Base-by-base conservation (phyloP, 805 yeast species). In the Wickerhamomyces bovis region DNA sequence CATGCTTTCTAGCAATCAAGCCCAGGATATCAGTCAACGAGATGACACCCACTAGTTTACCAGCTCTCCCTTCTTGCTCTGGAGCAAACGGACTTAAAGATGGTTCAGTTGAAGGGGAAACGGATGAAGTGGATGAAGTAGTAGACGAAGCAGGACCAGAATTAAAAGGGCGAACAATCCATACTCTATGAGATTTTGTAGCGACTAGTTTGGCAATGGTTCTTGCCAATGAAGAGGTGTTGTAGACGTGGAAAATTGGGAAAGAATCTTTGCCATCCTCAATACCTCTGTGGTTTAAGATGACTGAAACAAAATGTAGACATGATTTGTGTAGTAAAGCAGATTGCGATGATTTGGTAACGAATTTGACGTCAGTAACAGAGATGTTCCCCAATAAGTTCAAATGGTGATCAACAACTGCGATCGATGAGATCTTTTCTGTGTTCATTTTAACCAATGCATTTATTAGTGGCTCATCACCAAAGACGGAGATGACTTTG, bases 181-280 rank as follows among this genome's bases (percentile, higher is more conserved):
- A 85, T 46, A 86, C 68, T 63, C 99, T 77, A 68, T 92, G 99
- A 2, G 96, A 80, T 64, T 84, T 83, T 1, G 99, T 92, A 6
- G 99, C 98, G 13, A 92, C 98, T 55, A 92, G 72, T 64, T 94
- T 92, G 30, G 98, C 98, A 60, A 94, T 77, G 9, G 95, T 89
- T 64, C 96, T 78, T 30, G 89, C 95, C 43, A 94, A 73, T 0
- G 94, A 82, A 10, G 95, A 80, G 38, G 77, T 75, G 50, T 80
- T 78, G 52, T 87, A 83, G 22, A 92, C 97, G 64, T 92, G 96
- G 75, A 92, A 92, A 38, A 94, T 92, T 16, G 99, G 99, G 73
- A 85, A 92, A 38, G 95, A 89, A 69, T 92, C 99, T 66, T 90
- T 89, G 44, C 97, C 97, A 61, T 89, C 90, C 59, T 85, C 95